Evolutionary conservation across 108 stramenopile species (phyloP), one percentile per base, ranked within the genome.

Genomic region (Seminavis robusta): DNA sequence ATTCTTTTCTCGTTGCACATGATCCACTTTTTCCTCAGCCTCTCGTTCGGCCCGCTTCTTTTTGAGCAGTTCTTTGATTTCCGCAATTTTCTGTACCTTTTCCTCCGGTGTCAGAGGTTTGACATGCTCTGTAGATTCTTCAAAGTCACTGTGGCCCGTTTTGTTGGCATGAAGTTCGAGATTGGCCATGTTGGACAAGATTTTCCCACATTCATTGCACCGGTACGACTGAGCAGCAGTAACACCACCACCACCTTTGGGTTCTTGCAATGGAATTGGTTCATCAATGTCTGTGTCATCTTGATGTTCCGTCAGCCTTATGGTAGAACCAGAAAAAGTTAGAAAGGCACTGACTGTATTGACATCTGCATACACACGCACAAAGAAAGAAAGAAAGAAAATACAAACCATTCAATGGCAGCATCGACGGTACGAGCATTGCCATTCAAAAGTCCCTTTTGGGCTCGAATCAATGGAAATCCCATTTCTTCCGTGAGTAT

Each of bases 361-460:
- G n/a, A n/a, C n/a, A n/a, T n/a, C n/a, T n/a, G n/a, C n/a, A n/a
- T n/a, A n/a, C n/a, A n/a, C n/a, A n/a, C n/a, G n/a, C n/a, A n/a
- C n/a, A n/a, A n/a, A n/a, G n/a, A n/a, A n/a, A n/a, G n/a, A n/a
- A n/a, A n/a, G n/a, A n/a, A n/a, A n/a, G n/a, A n/a, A n/a, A n/a
- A n/a, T n/a, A n/a, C n/a, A n/a, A n/a, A n/a, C 96, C 96, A 97
- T 47, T 95, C 89, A 10, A 97, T 75, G n/a, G 96, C 96, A n/a
- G 80, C 80, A 58, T 97, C 96, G 10, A 94, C 62, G 21, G 87
- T 90, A 1, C 74, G 73, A n/a, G 68, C 76, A 27, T 78, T 63
- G 24, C 84, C 81, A 39, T 74, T 71, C 36, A 94, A 52, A 16
- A 97, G 65, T 3, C 85, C 96, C 65, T 95, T 95, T 65, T 88